phyloP scores from a whole-genome alignment of 192 early-diverging fungal species.

The Spinellus fusiger region DNA sequence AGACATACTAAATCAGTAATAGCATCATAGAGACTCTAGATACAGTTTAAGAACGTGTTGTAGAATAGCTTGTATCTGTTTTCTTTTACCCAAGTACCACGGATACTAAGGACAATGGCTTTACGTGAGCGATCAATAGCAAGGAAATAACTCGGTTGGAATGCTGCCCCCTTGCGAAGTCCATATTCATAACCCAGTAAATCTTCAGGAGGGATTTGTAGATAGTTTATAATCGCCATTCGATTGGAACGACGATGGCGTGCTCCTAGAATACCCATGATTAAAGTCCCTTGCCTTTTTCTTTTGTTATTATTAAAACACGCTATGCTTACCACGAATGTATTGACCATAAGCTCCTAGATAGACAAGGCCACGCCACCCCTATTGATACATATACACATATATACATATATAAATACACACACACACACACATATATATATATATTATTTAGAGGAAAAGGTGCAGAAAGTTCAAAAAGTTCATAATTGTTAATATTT shows the following conservation, averaged over 20 bases:
- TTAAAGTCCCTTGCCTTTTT: not conserved
- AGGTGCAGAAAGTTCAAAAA: not conserved
- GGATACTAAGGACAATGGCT: slow-evolving; percentile 65
- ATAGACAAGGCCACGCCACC: slow-evolving; percentile 31
- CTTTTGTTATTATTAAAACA: not conserved
- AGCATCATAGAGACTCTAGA: slow-evolving; percentile 62
- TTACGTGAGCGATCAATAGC: slow-evolving; percentile 55
- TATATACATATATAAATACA: slow-evolving; percentile 2
- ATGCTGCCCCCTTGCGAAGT: slow-evolving; percentile 48
- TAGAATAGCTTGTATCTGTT: not conserved
- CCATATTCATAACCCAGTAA: slow-evolving; percentile 65
- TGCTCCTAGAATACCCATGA: slow-evolving; percentile 35
- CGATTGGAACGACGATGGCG: slow-evolving; percentile 59
- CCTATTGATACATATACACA: slow-evolving; percentile 6
- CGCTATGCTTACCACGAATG: slow-evolving; percentile 4
- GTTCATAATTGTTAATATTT: not conserved
- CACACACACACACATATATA: too few relatives aligned
- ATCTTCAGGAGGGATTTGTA: slow-evolving; percentile 55
- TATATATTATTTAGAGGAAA: too few relatives aligned
- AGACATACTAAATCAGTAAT: slow-evolving; percentile 73
- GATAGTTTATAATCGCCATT: slow-evolving; percentile 53
- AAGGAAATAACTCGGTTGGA: slow-evolving; percentile 70
- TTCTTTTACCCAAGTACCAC: slow-evolving; percentile 58
- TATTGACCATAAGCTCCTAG: slow-evolving; percentile 23
- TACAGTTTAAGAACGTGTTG: not conserved